A percentile compares a stretch with the other conserved stretches of the same genome.
These are phyloP conservation scores for Cystobasidium onofrii DNA, from an alignment of 768 basidiomycete species.

Conservation along the genomic window DNA sequence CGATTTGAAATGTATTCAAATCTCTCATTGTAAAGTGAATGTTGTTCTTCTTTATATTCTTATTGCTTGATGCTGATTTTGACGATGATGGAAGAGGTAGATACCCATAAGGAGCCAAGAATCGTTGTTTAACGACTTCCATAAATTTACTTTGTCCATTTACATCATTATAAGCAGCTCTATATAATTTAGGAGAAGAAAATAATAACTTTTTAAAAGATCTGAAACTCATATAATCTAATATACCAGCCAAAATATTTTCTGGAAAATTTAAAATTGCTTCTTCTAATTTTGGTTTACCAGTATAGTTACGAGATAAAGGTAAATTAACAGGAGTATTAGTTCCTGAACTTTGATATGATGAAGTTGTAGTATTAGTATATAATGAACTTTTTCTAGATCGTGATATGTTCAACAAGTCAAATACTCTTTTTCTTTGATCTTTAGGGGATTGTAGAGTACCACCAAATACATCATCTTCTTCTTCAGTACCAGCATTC, in stretches of 20 bases:
- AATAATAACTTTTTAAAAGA: neutral
- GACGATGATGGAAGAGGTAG: neutral
- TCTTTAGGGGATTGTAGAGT: neutral
- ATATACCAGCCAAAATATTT: neutral
- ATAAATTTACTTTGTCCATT: neutral
- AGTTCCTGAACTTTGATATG: neutral
- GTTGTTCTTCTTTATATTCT: neutral
- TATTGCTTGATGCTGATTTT: too few species aligned
- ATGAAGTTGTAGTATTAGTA: neutral
- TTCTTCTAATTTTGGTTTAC: neutral
- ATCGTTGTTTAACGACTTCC: slow-evolving; percentile 22
- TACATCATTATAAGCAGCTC: neutral
- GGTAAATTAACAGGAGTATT: neutral
- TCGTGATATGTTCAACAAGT: neutral
- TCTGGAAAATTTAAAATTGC: neutral
- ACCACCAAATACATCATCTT: neutral
- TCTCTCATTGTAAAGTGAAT: slow-evolving; percentile 33
- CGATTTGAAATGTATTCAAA: slow-evolving; percentile 35
- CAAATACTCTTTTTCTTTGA: neutral
- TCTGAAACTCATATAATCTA: neutral
- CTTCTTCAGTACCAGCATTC: neutral
- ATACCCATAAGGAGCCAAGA: slow-evolving; percentile 4
- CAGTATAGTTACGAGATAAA: neutral
- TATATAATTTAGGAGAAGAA: neutral
- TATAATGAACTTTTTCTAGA: neutral